phyloP scores from a whole-genome alignment of 2,329 filamentous ascomycete genomes.

The Trichothecium roseum region DNA sequence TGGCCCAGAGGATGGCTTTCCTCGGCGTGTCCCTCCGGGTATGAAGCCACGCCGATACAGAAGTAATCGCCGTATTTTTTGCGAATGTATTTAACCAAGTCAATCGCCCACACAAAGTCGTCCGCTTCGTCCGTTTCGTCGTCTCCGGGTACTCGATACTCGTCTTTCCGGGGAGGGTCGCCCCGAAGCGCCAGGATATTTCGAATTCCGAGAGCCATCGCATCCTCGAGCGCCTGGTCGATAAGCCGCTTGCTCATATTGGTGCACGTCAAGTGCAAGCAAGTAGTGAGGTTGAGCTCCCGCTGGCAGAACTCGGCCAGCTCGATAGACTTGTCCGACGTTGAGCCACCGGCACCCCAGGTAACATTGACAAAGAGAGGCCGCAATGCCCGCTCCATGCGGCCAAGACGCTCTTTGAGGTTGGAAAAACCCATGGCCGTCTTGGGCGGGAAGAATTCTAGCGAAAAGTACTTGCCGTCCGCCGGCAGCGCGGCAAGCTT shows the following conservation, averaged over 20 bases:
- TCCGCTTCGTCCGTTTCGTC: constrained; percentile 50
- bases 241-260: constrained; percentile 87
- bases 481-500: constrained; percentile 86
- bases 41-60: constrained; percentile 87
- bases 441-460: constrained; percentile 99
- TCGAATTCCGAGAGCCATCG: constrained; percentile 79
- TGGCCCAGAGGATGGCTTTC: constrained; percentile 68
- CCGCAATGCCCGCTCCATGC: constrained; percentile 84
- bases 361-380: constrained; percentile 96
- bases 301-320: constrained; percentile 92
- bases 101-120: constrained; percentile 80
- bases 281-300: constrained; percentile 85
- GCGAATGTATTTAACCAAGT: constrained; percentile 83
- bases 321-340: constrained; percentile 81
- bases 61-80: constrained; percentile 87
- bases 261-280: constrained; percentile 91
- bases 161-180: constrained; percentile 79
- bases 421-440: constrained; percentile 93
- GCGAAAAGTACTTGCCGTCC: constrained; percentile 78
- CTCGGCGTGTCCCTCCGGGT: constrained; percentile 91
- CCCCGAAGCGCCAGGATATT: constrained; percentile 90
- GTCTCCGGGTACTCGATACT: constrained; percentile 60
- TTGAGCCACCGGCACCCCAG: constrained; percentile 94
- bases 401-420: constrained; percentile 81
- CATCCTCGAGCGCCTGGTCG: constrained; percentile 82